These are phyloP conservation scores for Kalanchoe fedtschenkoi DNA, from an alignment of 164 flowering plant genomes.

Conservation along the genomic window DNA sequence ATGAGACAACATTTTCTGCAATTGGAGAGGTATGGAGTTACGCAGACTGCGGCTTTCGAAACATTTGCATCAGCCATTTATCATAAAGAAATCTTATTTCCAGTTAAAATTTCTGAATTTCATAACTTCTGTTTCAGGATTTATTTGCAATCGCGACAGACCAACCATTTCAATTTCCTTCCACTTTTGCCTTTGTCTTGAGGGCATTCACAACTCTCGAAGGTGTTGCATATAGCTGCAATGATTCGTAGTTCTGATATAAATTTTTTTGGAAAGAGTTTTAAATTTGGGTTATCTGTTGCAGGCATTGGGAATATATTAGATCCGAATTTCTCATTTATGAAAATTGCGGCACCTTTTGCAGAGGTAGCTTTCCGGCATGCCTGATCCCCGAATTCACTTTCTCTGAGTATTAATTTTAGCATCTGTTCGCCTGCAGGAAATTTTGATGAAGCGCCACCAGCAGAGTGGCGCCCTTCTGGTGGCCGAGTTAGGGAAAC, in stretches of 20 bases:
- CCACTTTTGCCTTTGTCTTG: slow-evolving; percentile 80
- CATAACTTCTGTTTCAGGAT: slow-evolving; percentile 40
- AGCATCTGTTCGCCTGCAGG: slow-evolving; percentile 35
- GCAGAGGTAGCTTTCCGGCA: slow-evolving; percentile 51
- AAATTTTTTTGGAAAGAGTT: not conserved
- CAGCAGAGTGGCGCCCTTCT: slow-evolving; percentile 50
- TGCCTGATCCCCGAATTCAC: not conserved
- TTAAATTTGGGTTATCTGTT: slow-evolving; percentile 6
- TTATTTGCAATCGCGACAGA: slow-evolving; percentile 89
- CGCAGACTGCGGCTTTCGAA: not conserved
- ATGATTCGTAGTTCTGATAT: not conserved
- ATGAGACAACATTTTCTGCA: slow-evolving; percentile 70
- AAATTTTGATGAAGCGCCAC: slow-evolving; percentile 59
- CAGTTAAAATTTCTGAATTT: not conserved
- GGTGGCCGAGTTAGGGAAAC: slow-evolving; percentile 65
- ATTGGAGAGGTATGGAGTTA: slow-evolving; percentile 77
- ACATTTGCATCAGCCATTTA: not conserved
- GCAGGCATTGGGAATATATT: slow-evolving; percentile 77
- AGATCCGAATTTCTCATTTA: slow-evolving; percentile 82
- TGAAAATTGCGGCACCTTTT: slow-evolving; percentile 88
- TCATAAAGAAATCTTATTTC: not conserved
- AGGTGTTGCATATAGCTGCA: slow-evolving; percentile 31
- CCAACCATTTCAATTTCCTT: slow-evolving; percentile 93
- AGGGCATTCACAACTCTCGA: slow-evolving; percentile 95
- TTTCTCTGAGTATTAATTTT: not conserved